phyloP scores from a whole-genome alignment of 192 early-diverging fungal species.

The Anaeromyces robustus region DNA sequence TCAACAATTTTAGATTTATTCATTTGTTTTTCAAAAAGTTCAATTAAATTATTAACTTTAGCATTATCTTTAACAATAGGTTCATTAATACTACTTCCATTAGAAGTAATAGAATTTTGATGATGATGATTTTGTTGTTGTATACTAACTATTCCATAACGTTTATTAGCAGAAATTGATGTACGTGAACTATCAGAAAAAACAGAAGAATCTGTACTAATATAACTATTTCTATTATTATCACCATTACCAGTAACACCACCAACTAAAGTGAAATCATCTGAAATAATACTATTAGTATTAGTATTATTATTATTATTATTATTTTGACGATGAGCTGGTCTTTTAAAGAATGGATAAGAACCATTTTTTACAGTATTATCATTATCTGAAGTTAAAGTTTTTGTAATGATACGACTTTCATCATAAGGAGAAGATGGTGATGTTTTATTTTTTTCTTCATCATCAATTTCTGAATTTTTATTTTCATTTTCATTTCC shows the following conservation, averaged over 20 bases:
- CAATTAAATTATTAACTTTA: background rate
- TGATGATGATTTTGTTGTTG: background rate
- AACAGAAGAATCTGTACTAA: background rate
- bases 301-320: too few species aligned
- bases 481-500: too few species aligned
- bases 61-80: background rate
- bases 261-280: too few species aligned
- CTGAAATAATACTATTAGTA: too few species aligned
- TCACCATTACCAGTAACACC: too few species aligned
- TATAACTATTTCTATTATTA: background rate
- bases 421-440: background rate
- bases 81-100: background rate
- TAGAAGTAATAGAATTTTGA: background rate
- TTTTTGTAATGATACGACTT: background rate
- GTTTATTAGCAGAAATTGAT: background rate
- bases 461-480: too few species aligned
- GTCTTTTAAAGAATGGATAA: background rate
- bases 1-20: background rate
- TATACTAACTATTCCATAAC: background rate
- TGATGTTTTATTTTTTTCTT: too few species aligned
- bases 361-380: background rate
- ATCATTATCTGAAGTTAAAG: background rate
- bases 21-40: background rate
- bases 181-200: background rate
- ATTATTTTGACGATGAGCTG: background rate